Conservation (phyloP, 129 eudicot species). For the Tagetes erecta region DNA sequence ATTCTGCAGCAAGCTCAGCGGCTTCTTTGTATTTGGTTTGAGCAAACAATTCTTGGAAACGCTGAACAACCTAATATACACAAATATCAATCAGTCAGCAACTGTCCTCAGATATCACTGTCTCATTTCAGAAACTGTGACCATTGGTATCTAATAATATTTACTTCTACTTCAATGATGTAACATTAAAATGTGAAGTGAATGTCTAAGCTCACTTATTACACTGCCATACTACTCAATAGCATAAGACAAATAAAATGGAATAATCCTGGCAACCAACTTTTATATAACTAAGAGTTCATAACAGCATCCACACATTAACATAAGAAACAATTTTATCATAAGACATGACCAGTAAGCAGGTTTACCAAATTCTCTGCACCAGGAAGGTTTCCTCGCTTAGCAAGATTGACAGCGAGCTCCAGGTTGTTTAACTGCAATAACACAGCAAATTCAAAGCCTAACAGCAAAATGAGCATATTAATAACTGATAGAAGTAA, state of each 20-base stretch:
- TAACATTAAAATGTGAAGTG: background rate
- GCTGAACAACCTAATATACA: conserved; percentile 89
- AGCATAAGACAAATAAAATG: background rate
- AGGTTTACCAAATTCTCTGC: conserved; percentile 93
- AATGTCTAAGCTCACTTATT: background rate
- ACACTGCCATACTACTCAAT: conserved; percentile 6
- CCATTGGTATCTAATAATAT: background rate
- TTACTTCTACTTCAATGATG: conserved; percentile 7
- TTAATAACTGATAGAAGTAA: conserved; percentile 13
- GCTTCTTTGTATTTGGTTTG: conserved; percentile 99
- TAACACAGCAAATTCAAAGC: background rate
- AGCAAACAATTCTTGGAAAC: conserved; percentile 98
- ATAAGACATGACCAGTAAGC: conserved; percentile 16
- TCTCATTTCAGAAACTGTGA: conserved; percentile 11
- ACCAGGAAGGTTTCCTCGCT: conserved; percentile 98
- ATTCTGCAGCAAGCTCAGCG: conserved; percentile 99
- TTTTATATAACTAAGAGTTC: background rate
- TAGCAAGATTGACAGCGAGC: conserved; percentile 99
- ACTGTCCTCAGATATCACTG: background rate
- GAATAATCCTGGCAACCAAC: background rate
- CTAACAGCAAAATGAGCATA: conserved; percentile 2
- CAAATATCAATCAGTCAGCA: conserved; percentile 21
- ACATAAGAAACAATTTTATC: background rate
- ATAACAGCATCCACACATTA: conserved; percentile 18
- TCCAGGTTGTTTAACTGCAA: conserved; percentile 92